Percentiles rank a stretch among this genome's conserved stretches.
Conservation (phyloP, 2,329 filamentous ascomycete species). For the Fusarium fracticaudum region DNA sequence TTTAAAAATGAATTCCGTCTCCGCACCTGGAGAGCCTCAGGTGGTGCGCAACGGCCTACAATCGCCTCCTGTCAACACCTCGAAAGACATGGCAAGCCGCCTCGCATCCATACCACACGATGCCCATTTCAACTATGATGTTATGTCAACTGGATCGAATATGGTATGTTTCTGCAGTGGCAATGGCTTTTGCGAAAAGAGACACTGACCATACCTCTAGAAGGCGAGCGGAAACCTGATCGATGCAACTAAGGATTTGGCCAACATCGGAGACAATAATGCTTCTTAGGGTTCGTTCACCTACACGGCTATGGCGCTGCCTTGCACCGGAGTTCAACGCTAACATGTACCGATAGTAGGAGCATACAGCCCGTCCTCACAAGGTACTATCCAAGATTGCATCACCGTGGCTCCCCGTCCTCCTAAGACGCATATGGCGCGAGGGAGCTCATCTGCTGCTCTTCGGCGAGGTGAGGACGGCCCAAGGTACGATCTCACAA, state of each 20-base stretch:
- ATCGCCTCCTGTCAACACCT: background rate
- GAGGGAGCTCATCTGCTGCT: background rate
- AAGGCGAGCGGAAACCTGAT: background rate
- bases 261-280: background rate
- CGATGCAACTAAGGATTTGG: background rate
- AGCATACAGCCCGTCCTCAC: background rate
- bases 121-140: background rate
- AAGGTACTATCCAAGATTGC: background rate
- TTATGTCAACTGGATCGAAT: background rate
- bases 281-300: conserved; percentile 15
- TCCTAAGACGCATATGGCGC: background rate
- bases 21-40: background rate
- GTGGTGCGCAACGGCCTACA: background rate
- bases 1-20: background rate
- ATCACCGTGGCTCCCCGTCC: background rate
- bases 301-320: background rate
- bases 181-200: background rate
- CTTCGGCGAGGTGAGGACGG: background rate
- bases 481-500: conserved; percentile 1
- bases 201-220: background rate
- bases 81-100: background rate
- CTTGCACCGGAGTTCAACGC: background rate
- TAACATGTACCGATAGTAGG: conserved; percentile 5
- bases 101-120: background rate
- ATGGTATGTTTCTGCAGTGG: background rate